Base-by-base conservation (phyloP, 1,139 yeast species). In the Scheffersomyces lignicola region DNA sequence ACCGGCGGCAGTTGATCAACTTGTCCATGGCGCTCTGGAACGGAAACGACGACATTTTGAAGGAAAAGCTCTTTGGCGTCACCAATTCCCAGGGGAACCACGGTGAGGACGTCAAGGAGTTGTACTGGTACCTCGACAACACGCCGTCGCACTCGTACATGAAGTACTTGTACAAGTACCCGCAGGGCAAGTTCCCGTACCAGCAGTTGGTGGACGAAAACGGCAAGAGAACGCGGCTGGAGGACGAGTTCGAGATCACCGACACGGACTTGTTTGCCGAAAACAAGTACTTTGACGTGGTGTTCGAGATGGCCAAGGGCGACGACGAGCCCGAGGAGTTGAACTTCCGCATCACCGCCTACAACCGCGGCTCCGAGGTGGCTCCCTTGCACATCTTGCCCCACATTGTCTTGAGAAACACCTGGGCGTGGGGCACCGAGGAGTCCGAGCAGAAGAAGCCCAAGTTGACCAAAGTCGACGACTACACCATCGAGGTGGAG, bases 71-170 rank as follows among this genome's bases (percentile, higher is more conserved):
- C 44, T 90, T 80, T 59, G 97, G 97, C 2, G 73, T 90, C 31
- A 89, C 97, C 21, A 95, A 95, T 34, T 89, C 89, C 14, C 94
- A 89, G 56, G 95, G 95, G 4, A 90, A 90, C 57, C 97, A 90
- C 57, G 97, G 97, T 38, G 97, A 90, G 55, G 97, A 90, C 58
- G 96, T 87, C 43, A 87, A 87, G 63, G 77, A 71, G 39, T 89
- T 87, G 58, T 74, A 87, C 55, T 90, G 87, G 59, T 85, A 87
- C 49, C 71, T 90, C 44, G 97, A 90, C 62, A 89, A 88, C 59
- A 84, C 95, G 3, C 97, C 97, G 5, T 76, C 96, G 8, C 97
- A 90, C 60, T 82, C 95, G 24, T 90, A 89, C 65, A 86, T 88
- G 88, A 89, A 90, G 65, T 88, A 84, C 49, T 70, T 88, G 43